These are phyloP conservation scores for Mucor mucedo DNA, from an alignment of 371 early-diverging fungal species.

Conservation along the genomic window DNA sequence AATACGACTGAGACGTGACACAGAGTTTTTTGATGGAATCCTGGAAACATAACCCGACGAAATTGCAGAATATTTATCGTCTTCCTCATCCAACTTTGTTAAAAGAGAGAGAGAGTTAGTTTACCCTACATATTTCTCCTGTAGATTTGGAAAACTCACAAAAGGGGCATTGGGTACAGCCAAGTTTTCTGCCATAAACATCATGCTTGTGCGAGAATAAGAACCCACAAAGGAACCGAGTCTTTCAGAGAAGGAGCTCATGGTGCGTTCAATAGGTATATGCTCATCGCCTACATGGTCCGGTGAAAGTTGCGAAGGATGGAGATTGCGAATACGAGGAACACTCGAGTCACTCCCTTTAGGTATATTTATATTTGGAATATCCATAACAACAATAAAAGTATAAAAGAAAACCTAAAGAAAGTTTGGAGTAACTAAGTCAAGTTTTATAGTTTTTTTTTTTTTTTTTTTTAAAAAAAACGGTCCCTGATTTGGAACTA, in stretches of 20 bases:
- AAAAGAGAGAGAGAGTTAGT: not conserved
- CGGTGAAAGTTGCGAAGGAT: conserved; percentile 41
- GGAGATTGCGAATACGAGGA: conserved; percentile 43
- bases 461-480: too few relatives aligned
- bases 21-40: conserved; percentile 15
- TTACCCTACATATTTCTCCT: too few relatives aligned
- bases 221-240: conserved; percentile 49
- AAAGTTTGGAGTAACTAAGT: too few relatives aligned
- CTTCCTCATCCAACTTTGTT: conserved; percentile 33
- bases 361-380: conserved; percentile 21
- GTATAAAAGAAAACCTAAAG: conserved; percentile 1
- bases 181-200: conserved; percentile 58
- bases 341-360: conserved; percentile 6
- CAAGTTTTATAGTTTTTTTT: too few relatives aligned
- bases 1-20: conserved; percentile 14
- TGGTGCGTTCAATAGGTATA: conserved; percentile 14
- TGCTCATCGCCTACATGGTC: conserved; percentile 22
- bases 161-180: conserved; percentile 30
- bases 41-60: conserved; percentile 33
- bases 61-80: conserved; percentile 30
- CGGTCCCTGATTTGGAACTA: too few relatives aligned
- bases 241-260: conserved; percentile 23
- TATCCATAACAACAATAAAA: conserved; percentile 12
- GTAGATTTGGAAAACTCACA: conserved; percentile 12
- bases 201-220: conserved; percentile 54